Evolutionary conservation across 1,284 basidiomycete genomes (phyloP).

Genomic region (Apiotrichum montevideense): DNA sequence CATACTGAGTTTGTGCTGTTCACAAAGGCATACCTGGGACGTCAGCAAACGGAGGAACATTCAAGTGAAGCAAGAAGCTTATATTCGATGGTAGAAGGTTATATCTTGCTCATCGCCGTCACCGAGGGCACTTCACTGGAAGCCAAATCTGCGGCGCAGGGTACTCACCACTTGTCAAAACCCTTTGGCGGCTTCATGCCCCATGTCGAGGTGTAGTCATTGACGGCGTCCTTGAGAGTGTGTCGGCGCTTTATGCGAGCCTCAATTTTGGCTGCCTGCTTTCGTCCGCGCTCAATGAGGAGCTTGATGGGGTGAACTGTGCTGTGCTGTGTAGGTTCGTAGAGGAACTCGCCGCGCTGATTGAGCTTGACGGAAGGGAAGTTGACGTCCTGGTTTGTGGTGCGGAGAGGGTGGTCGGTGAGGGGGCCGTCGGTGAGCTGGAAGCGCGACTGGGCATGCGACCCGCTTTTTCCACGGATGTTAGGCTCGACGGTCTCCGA

Average conservation of each 20-base stretch:
- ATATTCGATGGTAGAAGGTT: too few relatives aligned
- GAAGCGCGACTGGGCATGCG: too few relatives aligned
- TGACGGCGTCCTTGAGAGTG: conserved; percentile 26
- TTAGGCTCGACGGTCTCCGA: too few relatives aligned
- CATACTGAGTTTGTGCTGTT: conserved; percentile 15
- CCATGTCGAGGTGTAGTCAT: conserved; percentile 31
- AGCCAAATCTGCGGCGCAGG: too few relatives aligned
- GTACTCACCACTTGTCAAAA: conserved; percentile 35
- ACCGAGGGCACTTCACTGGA: too few relatives aligned
- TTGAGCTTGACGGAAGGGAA: conserved; percentile 12
- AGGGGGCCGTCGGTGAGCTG: background rate
- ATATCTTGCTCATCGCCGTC: too few relatives aligned
- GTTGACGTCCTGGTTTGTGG: conserved; percentile 10
- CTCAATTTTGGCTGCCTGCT: conserved; percentile 20
- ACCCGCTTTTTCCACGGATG: too few relatives aligned
- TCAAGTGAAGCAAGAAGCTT: too few relatives aligned
- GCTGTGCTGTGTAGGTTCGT: conserved; percentile 4
- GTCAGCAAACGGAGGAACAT: background rate
- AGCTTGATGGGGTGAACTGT: conserved; percentile 32
- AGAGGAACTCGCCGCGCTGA: conserved; percentile 13
- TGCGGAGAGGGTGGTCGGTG: conserved; percentile 8
- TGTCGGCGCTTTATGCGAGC: conserved; percentile 19
- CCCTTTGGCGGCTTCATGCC: conserved; percentile 36
- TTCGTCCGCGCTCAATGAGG: conserved; percentile 28
- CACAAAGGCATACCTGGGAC: conserved; percentile 34